Conservation (phyloP, 2,329 filamentous ascomycete species). For the Apiospora hydei region DNA sequence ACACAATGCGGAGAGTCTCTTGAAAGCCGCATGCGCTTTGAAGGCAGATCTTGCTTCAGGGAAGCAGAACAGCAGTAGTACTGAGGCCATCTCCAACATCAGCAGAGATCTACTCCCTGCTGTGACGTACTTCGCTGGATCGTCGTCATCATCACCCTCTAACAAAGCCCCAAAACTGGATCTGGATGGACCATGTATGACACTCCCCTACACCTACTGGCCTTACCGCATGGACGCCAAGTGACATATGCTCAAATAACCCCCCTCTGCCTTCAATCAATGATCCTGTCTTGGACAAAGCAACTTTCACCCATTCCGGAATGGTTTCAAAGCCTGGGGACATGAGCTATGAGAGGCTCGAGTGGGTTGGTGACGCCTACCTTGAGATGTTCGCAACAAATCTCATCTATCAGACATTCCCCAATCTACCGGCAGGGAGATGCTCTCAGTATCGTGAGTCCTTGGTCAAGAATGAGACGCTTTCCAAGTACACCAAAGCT, state of each 20-base stretch:
- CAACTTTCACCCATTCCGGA: slow-evolving; percentile 73
- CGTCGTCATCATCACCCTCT: slow-evolving; percentile 12
- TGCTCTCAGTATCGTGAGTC: slow-evolving; percentile 79
- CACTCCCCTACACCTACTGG: slow-evolving; percentile 35
- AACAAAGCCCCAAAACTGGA: slow-evolving; percentile 38
- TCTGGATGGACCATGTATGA: slow-evolving; percentile 29
- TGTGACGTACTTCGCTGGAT: slow-evolving; percentile 31
- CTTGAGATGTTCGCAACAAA: slow-evolving; percentile 78
- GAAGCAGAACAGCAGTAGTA: slow-evolving; percentile 28
- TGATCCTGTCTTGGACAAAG: slow-evolving; percentile 64
- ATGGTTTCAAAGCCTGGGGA: slow-evolving; percentile 45
- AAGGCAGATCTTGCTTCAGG: slow-evolving; percentile 40
- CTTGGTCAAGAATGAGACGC: slow-evolving; percentile 80
- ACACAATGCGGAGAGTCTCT: slow-evolving; percentile 47
- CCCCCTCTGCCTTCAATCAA: slow-evolving; percentile 69
- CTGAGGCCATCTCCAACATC: slow-evolving; percentile 32
- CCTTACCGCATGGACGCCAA: slow-evolving; percentile 57
- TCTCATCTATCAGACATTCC: slow-evolving; percentile 78
- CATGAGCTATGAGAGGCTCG: slow-evolving; percentile 79
- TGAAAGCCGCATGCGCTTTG: slow-evolving; percentile 47
- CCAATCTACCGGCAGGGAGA: slow-evolving; percentile 68
- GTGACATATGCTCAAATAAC: slow-evolving; percentile 54
- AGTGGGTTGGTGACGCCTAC: slow-evolving; percentile 90
- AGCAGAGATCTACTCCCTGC: slow-evolving; percentile 35
- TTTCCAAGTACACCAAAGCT: slow-evolving; percentile 71